Evolutionary conservation across 345 rosid genomes (phyloP), one percentile per base, ranked within the genome.

Genomic region (Hevea brasiliensis): DNA sequence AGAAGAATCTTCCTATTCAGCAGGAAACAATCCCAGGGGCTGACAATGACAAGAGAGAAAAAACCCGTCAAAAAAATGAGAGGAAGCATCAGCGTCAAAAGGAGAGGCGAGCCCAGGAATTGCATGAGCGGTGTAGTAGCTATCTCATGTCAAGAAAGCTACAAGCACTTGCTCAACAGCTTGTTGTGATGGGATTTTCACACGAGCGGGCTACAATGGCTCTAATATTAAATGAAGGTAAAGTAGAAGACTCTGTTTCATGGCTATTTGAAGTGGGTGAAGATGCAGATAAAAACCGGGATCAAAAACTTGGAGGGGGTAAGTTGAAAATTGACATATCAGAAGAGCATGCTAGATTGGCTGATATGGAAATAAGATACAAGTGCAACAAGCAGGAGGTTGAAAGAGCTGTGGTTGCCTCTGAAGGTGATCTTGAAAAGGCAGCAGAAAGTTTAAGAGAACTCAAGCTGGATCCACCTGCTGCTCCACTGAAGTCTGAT

Each of bases 91-190:
- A 88, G 73, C 95, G 98, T 8, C 98, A 93, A 74, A 93, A 85
- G 77, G 98, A 91, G 84, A 87, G 85, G 80, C 93, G 98, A 59
- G 92, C 93, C 68, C 97, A 86, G 76, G 98, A 93, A 71, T 78
- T 88, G 87, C 86, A 85, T 70, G 98, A 93, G 71, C 87, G 92
- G 37, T 91, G 95, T 77, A 78, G 80, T 50, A 86, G 89, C 8
- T 91, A 91, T 81, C 92, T 93, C 51, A 93, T 93, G 97, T 91
- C 98, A 0, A 84, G 93, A 80, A 93, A 89, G 82, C 92, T 93
- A 63, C 97, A 93, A 79, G 75, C 86, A 15, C 95, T 86, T 67
- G 90, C 91, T 42, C 95, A 93, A 73, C 93, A 93, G 72, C 92
- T 93, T 73, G 88, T 89, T 65, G 88, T 86, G 0, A 93, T 93